Evolutionary conservation across 306 rosid genomes (phyloP).

Genomic region (Dryas drummondii): DNA sequence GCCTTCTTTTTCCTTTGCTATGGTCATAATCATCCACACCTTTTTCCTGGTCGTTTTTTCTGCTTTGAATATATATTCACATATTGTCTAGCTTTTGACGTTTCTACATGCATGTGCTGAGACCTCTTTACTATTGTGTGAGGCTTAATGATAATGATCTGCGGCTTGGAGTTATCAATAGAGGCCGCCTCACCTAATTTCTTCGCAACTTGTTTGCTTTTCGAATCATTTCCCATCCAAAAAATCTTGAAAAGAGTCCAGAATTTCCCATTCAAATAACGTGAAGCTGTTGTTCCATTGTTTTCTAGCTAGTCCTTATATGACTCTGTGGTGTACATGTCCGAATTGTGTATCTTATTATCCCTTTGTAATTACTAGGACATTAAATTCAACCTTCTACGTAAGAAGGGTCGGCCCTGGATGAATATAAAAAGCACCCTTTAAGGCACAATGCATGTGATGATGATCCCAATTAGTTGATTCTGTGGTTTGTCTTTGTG

Average conservation of each 20-base stretch:
- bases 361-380: conserved; percentile 20
- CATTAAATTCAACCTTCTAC: conserved; percentile 22
- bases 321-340: background rate
- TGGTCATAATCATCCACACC: conserved; percentile 18
- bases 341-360: conserved; percentile 1
- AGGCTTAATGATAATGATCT: background rate
- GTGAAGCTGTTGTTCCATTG: conserved; percentile 14
- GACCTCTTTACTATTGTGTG: conserved; percentile 13
- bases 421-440: background rate
- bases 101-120: conserved; percentile 12
- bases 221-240: background rate
- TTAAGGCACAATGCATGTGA: conserved; percentile 8
- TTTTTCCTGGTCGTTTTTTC: conserved; percentile 1
- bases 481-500: background rate
- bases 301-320: background rate
- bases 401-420: background rate
- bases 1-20: background rate
- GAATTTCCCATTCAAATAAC: conserved; percentile 17
- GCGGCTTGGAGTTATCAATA: conserved; percentile 13
- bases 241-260: conserved; percentile 3
- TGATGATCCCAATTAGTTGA: background rate
- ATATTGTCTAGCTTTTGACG: conserved; percentile 2
- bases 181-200: conserved; percentile 8
- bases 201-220: conserved; percentile 16
- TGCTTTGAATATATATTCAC: conserved; percentile 17